These are phyloP conservation scores for Conringia planisiliqua DNA, from an alignment of 345 rosid genomes.

Conservation along the genomic window DNA sequence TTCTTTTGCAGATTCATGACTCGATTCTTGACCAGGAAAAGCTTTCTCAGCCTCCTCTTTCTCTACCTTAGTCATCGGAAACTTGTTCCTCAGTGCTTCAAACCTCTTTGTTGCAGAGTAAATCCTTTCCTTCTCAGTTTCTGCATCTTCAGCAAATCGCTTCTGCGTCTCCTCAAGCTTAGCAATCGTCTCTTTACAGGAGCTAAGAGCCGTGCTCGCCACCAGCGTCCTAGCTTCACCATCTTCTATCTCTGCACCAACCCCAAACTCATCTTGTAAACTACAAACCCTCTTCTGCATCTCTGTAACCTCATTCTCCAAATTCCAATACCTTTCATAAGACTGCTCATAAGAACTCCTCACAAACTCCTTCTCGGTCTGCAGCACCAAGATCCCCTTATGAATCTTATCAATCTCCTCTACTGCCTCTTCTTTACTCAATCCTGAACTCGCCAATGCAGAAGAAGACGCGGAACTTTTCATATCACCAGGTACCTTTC, in stretches of 20 bases:
- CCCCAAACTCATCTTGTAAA: constrained; percentile 74
- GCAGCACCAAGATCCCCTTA: constrained; percentile 61
- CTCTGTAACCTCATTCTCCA: constrained; percentile 52
- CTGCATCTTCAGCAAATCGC: constrained; percentile 47
- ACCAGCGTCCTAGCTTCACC: constrained; percentile 69
- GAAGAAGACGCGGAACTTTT: constrained; percentile 17
- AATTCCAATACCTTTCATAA: constrained; percentile 43
- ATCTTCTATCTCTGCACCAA: constrained; percentile 55
- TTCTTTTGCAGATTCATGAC: constrained; percentile 26
- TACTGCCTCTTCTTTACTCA: constrained; percentile 51
- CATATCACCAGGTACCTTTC: constrained; percentile 35
- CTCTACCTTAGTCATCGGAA: constrained; percentile 25
- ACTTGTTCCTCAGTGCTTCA: constrained; percentile 40
- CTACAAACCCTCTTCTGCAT: constrained; percentile 51
- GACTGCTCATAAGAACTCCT: constrained; percentile 52
- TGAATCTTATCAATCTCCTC: constrained; percentile 63
- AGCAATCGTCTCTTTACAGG: constrained; percentile 62
- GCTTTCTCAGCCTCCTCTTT: constrained; percentile 13
- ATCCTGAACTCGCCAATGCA: constrained; percentile 41
- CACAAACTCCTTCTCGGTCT: constrained; percentile 77
- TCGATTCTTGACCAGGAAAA: background rate
- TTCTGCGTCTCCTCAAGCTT: constrained; percentile 61
- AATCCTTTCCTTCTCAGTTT: constrained; percentile 46
- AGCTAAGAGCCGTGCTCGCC: constrained; percentile 66
- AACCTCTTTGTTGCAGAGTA: constrained; percentile 40